Percentiles rank a stretch among this genome's conserved stretches.
Conservation (phyloP, 345 rosid genomes). For the Hibiscus tridactylites region DNA sequence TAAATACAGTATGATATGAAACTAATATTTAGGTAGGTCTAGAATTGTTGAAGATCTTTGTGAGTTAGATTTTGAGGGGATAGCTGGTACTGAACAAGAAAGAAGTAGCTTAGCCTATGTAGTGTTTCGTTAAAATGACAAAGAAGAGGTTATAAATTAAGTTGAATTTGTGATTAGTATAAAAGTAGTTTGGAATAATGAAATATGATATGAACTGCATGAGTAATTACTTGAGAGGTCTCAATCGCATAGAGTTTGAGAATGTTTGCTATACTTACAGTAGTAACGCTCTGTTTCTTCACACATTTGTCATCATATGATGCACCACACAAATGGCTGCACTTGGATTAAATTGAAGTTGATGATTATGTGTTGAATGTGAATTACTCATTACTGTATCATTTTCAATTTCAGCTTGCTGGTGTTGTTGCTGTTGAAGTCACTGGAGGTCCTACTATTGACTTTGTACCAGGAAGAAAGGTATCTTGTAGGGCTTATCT, state of each 20-base stretch:
- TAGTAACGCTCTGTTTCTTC: neutral
- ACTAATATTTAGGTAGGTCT: neutral
- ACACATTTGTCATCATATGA: neutral
- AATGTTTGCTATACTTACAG: neutral
- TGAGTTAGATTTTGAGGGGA: neutral
- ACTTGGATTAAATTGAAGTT: neutral
- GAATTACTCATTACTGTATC: neutral
- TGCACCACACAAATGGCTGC: neutral
- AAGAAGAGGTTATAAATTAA: neutral
- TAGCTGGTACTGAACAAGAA: neutral
- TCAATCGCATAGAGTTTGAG: neutral
- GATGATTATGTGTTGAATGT: neutral
- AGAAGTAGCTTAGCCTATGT: neutral
- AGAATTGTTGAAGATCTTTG: neutral
- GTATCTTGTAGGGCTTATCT: conserved; percentile 24
- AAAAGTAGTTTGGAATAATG: neutral
- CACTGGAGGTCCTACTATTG: conserved; percentile 86
- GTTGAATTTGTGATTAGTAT: neutral
- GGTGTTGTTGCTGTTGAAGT: conserved; percentile 99
- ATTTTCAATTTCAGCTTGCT: conserved; percentile 51
- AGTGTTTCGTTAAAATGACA: neutral
- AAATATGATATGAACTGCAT: neutral
- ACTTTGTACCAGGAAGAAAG: conserved; percentile 84
- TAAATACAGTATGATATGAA: neutral
- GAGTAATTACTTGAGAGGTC: neutral